phyloP scores from a whole-genome alignment of 2,329 filamentous ascomycete species.

The Colletotrichum acutatum region DNA sequence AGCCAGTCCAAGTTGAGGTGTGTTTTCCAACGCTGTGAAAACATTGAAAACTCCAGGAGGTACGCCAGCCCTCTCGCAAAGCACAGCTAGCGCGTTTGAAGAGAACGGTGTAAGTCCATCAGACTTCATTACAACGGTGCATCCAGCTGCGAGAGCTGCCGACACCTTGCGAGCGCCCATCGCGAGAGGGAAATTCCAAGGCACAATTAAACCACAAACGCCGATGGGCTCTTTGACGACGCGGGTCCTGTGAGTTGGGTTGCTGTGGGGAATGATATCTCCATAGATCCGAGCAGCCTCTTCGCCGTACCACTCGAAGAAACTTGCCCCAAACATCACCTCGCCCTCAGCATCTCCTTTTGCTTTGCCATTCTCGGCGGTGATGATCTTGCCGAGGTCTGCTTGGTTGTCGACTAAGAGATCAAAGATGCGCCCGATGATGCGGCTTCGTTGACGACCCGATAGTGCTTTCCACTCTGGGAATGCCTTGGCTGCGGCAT shows the following conservation, averaged over 20 bases:
- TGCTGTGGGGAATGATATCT: slow-evolving; percentile 76
- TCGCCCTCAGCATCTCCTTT: slow-evolving; percentile 76
- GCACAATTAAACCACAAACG: slow-evolving; percentile 84
- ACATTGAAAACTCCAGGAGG: slow-evolving; percentile 93
- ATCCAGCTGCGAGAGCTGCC: slow-evolving; percentile 87
- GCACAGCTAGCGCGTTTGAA: slow-evolving; percentile 85
- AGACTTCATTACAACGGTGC: slow-evolving; percentile 92
- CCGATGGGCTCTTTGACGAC: slow-evolving; percentile 87
- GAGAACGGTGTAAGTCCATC: slow-evolving; percentile 94
- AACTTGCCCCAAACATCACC: slow-evolving; percentile 77
- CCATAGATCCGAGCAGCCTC: slow-evolving; percentile 81
- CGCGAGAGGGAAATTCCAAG: slow-evolving; percentile 88
- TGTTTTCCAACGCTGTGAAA: slow-evolving; percentile 83
- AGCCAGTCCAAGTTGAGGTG: slow-evolving; percentile 78
- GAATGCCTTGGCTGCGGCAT: slow-evolving; percentile 72
- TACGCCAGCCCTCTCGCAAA: slow-evolving; percentile 87
- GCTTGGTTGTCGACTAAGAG: slow-evolving; percentile 69
- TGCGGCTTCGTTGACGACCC: slow-evolving; percentile 65
- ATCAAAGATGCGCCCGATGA: slow-evolving; percentile 71
- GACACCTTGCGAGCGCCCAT: slow-evolving; percentile 80
- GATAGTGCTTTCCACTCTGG: slow-evolving; percentile 65
- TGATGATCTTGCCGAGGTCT: slow-evolving; percentile 73
- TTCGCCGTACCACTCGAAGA: slow-evolving; percentile 85
- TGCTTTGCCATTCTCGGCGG: slow-evolving; percentile 77
- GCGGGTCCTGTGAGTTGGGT: slow-evolving; percentile 78